Base-by-base conservation (phyloP, 495 filamentous ascomycete species). In the Aspergillus haitiensis region DNA sequence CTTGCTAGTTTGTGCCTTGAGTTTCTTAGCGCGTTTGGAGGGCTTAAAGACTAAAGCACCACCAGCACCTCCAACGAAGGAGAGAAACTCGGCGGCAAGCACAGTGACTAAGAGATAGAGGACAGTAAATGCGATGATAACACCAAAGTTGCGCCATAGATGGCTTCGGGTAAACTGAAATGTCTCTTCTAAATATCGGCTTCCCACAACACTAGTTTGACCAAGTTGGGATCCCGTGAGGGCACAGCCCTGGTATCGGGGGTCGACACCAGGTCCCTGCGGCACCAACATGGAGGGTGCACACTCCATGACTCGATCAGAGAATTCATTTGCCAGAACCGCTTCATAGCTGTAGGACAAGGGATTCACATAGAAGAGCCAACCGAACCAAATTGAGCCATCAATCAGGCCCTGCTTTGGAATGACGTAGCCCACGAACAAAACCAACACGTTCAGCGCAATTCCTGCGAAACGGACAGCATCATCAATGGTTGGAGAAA, bases 381-480 rank as follows among this genome's bases (percentile, higher is more conserved):
- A 96, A 32, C 82, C 79, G 63, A 93, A 90, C 92, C 92, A 96
- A 42, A 90, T 85, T 40, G 82, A 78, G 0, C 82, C 78, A 54
- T 82, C 69, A 7, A 80, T 65, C 76, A 95, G 86, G 32, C 80
- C 73, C 11, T 76, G 76, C 9, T 85, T 86, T 1, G 89, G 87
- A 60, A 95, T 88, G 7, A 90, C 78, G 73, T 88, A 97, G 52
- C 92, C 91, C 15, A 88, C 90, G 65, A 89, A 97, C 15, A 95
- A 81, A 61, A 95, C 70, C 52, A 79, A 61, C 21, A 91, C 68
- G 63, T 89, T 90, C 36, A 92, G 67, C 0, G 81, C 85, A 59
- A 86, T 82, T 59, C 88, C 88, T 52, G 82, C 79, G 66, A 91
- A 90, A 9, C 87, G 80, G 42, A 90, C 85, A 4, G 89, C 88